Conservation (phyloP, 2,329 filamentous ascomycete species). For the Dryadomyces quercus-mongolicae region DNA sequence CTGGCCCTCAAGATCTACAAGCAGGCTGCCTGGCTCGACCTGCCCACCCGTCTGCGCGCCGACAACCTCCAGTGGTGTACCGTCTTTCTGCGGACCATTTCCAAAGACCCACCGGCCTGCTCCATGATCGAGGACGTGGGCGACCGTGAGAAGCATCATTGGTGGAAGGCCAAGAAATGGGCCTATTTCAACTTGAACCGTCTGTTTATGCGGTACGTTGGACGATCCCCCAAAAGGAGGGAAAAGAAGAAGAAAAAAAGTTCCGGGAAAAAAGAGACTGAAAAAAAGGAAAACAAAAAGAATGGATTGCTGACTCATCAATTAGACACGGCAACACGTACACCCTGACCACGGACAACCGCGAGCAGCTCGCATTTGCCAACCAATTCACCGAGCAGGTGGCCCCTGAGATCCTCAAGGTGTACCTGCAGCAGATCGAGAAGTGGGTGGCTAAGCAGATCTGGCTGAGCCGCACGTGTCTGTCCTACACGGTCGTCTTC, state of each 20-base stretch:
- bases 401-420: slow-evolving; percentile 90
- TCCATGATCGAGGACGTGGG: slow-evolving; percentile 69
- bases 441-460: slow-evolving; percentile 92
- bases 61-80: slow-evolving; percentile 93
- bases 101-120: slow-evolving; percentile 67
- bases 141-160: slow-evolving; percentile 87
- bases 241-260: too few species aligned
- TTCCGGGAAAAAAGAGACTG: too few species aligned
- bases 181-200: slow-evolving; percentile 95
- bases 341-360: slow-evolving; percentile 57
- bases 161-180: slow-evolving; percentile 99
- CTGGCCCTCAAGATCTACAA: slow-evolving; percentile 95
- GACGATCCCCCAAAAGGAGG: background rate
- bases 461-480: slow-evolving; percentile 88
- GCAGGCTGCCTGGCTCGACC: slow-evolving; percentile 93
- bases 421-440: slow-evolving; percentile 88
- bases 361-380: slow-evolving; percentile 67
- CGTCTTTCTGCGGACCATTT: slow-evolving; percentile 80
- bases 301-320: background rate
- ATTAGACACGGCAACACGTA: slow-evolving; percentile 78
- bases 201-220: slow-evolving; percentile 70
- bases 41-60: slow-evolving; percentile 63
- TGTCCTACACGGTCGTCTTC: slow-evolving; percentile 89
- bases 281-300: too few species aligned
- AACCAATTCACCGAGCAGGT: slow-evolving; percentile 87